Conservation (phyloP, 805 yeast species). For the Tetrapisispora taiwanensis region DNA sequence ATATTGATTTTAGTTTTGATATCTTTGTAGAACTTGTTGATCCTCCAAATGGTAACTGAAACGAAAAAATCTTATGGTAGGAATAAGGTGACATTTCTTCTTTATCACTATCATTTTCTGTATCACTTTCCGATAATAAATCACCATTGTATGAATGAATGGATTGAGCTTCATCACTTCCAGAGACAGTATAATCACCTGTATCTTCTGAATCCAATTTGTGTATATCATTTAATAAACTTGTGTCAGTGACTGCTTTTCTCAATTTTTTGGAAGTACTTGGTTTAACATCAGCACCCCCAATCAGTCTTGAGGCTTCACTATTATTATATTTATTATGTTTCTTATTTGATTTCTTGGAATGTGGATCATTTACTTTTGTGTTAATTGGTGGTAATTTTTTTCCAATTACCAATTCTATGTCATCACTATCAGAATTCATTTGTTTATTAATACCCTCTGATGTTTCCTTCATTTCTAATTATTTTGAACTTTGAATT, state of each 20-base stretch:
- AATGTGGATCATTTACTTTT: background rate
- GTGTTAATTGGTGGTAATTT: no score
- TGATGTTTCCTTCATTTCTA: no score
- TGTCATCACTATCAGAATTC: no score
- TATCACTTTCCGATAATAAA: background rate
- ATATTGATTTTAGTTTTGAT: conserved; percentile 10
- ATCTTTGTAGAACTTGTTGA: conserved; percentile 9
- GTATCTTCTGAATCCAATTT: background rate
- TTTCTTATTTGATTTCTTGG: background rate
- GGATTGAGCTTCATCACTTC: background rate
- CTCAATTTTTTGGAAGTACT: background rate
- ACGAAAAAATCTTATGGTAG: conserved; percentile 28
- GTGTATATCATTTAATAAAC: background rate
- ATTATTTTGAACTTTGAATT: no score
- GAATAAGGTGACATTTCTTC: background rate
- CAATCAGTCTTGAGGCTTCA: conserved; percentile 1
- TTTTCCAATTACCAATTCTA: no score
- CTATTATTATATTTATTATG: background rate
- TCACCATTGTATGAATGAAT: background rate
- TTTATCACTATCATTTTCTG: background rate
- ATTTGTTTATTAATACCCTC: no score
- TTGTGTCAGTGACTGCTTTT: background rate
- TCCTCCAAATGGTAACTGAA: conserved; percentile 33
- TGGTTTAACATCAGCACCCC: conserved; percentile 1
- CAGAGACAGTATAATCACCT: background rate